Conservation (phyloP, 1,139 yeast species). For the Kodamaea ohmeri region DNA sequence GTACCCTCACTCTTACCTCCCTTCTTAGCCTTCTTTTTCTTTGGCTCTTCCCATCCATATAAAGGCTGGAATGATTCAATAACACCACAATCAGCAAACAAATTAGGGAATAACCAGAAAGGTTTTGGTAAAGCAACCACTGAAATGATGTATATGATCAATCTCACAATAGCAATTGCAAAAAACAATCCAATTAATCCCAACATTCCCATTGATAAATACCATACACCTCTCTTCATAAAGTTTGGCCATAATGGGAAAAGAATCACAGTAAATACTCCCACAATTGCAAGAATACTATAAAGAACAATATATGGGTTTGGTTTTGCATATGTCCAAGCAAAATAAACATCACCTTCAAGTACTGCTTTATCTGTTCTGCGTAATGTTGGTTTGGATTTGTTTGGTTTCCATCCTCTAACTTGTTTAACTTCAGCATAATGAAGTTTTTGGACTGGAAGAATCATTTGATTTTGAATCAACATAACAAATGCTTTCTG, state of each 20-base stretch:
- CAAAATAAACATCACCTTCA: constrained; percentile 74
- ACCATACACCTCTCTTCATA: constrained; percentile 92
- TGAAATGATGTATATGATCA: constrained; percentile 67
- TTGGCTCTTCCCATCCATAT: constrained; percentile 77
- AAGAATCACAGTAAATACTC: constrained; percentile 71
- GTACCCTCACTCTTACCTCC: constrained; percentile 11
- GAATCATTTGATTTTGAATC: constrained; percentile 70
- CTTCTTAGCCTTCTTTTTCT: constrained; percentile 28
- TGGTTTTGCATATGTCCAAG: constrained; percentile 83
- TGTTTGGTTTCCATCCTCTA: constrained; percentile 63
- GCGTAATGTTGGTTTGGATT: constrained; percentile 70
- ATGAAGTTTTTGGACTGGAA: constrained; percentile 72
- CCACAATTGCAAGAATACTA: constrained; percentile 62
- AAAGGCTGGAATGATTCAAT: constrained; percentile 87
- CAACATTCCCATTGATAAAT: constrained; percentile 72
- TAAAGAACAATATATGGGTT: constrained; percentile 64
- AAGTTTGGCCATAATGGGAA: constrained; percentile 96
- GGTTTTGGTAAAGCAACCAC: constrained; percentile 62
- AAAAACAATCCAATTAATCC: constrained; percentile 77
- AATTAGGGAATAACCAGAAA: constrained; percentile 93
- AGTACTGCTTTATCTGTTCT: constrained; percentile 67
- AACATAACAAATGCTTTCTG: constrained; percentile 61
- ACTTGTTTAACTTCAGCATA: constrained; percentile 65
- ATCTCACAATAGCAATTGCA: constrained; percentile 73
- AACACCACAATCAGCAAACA: constrained; percentile 94